phyloP scores from a whole-genome alignment of 2,329 filamentous ascomycete species.

The Paramyrothecium roridum region DNA sequence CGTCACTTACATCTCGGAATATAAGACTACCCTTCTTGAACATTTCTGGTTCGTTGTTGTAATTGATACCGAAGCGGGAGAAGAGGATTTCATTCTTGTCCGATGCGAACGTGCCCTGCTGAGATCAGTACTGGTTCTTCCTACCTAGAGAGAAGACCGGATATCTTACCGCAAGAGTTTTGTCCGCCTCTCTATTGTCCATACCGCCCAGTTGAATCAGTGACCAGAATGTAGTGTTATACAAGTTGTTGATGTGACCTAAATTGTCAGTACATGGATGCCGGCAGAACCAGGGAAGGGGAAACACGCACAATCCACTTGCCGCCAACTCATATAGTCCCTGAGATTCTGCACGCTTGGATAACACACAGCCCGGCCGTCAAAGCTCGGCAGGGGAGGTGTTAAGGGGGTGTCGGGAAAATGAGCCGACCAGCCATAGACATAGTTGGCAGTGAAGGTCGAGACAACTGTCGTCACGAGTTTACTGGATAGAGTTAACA shows the following conservation, averaged over 20 bases:
- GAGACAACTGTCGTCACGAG: slow-evolving; percentile 87
- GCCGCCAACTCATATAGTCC: slow-evolving; percentile 96
- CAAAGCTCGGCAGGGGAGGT: slow-evolving; percentile 81
- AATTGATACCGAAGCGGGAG: slow-evolving; percentile 85
- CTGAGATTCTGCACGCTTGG: slow-evolving; percentile 77
- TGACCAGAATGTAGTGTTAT: slow-evolving; percentile 96
- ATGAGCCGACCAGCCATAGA: slow-evolving; percentile 72
- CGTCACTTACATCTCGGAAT: slow-evolving; percentile 67
- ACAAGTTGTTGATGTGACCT: slow-evolving; percentile 98
- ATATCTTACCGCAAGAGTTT: slow-evolving; percentile 66
- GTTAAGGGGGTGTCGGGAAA: slow-evolving; percentile 72
- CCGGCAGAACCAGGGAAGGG: background rate
- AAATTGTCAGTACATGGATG: slow-evolving; percentile 8
- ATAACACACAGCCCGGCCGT: slow-evolving; percentile 88
- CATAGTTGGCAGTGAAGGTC: slow-evolving; percentile 89
- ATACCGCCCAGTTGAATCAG: slow-evolving; percentile 77
- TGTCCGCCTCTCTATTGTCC: slow-evolving; percentile 75
- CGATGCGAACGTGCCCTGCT: slow-evolving; percentile 72
- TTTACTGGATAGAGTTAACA: slow-evolving; percentile 56
- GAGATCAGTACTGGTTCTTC: slow-evolving; percentile 13
- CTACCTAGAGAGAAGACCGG: background rate
- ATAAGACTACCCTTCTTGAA: slow-evolving; percentile 92
- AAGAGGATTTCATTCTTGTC: slow-evolving; percentile 98
- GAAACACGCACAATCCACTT: slow-evolving; percentile 76
- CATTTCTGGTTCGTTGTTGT: slow-evolving; percentile 93